Base-by-base conservation (phyloP, 345 rosid species). In the Passiflora organensis region DNA sequence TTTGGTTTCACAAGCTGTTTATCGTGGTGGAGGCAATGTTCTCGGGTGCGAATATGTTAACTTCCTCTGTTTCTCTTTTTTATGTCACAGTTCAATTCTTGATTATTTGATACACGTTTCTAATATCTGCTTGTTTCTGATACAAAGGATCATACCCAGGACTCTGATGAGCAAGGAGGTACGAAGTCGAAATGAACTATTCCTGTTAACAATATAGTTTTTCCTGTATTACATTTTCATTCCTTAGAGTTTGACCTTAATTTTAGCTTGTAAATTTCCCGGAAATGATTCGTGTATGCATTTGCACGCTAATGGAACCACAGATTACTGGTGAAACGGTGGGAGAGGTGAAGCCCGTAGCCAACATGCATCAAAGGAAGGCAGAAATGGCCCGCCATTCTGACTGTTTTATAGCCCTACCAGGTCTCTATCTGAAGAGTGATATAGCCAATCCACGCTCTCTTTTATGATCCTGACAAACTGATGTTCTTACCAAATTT, bases 301-400 rank as follows among this genome's bases (percentile, higher is more conserved):
- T 2, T 13, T 41, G 28, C 18, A 9, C 58, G 17, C 41, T 2
- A 64, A 51, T 24, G 25, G 55, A 43, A 12, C 51, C 37, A 48
- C 54, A 86, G 95, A 76, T 86, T 22, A 86, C 91, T 6, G 95
- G 95, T 43, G 88, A 80, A 63, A 80, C 98, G 28, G 81, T 77
- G 50, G 98, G 96, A 47, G 98, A 88, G 70, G 95, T 88, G 4
- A 78, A 64, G 72, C 67, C 95, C 28, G 98, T 91, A 32, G 87
- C 93, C 18, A 90, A 88, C 78, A 91, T 91, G 98, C 98, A 88
- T 67, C 90, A 91, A 74, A 78, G 98, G 38, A 91, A 91, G 65
- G 96, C 96, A 9, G 96, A 91, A 78, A 91, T 91, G 98, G 94
- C 95, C 70, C 71, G 83, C 72, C 85, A 78, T 71, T 84, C 98